Percentiles rank a stretch among this genome's conserved stretches.
Conservation (phyloP, 2,329 filamentous ascomycete genomes). For the Pseudogymnoascus sp. region DNA sequence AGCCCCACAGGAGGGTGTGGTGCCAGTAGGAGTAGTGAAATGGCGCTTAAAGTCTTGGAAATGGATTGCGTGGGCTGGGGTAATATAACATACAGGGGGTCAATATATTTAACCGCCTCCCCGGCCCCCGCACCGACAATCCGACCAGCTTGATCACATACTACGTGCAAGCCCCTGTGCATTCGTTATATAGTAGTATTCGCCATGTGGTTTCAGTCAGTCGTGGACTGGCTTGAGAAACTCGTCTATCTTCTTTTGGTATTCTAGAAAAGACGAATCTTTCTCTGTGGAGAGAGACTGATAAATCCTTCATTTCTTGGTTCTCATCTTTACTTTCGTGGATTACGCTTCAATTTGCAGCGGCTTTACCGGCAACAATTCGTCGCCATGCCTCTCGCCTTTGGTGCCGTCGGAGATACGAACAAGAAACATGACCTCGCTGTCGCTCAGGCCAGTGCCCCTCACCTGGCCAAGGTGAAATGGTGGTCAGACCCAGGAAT, state of each 20-base stretch:
- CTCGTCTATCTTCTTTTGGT: background rate
- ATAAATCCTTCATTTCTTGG: background rate
- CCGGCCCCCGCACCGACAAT: background rate
- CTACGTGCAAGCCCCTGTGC: background rate
- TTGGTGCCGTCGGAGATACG: constrained; percentile 4
- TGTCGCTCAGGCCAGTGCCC: constrained; percentile 37
- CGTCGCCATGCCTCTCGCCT: background rate
- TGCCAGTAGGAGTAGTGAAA: background rate
- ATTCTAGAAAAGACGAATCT: background rate
- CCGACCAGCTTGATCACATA: background rate
- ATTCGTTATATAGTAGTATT: background rate
- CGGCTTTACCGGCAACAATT: background rate
- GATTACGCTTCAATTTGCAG: background rate
- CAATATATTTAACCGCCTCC: background rate
- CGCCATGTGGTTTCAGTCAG: background rate
- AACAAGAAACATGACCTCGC: constrained; percentile 29
- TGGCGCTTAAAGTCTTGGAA: background rate
- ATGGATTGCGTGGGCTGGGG: background rate
- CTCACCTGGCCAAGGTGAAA: constrained; percentile 45
- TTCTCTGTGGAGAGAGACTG: background rate
- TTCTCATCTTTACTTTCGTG: background rate
- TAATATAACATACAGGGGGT: background rate
- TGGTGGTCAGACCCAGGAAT: constrained; percentile 52
- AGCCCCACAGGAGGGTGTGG: background rate
- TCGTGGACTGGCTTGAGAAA: background rate